Conservation (phyloP, 805 yeast species). For the Kuraishia cidri region DNA sequence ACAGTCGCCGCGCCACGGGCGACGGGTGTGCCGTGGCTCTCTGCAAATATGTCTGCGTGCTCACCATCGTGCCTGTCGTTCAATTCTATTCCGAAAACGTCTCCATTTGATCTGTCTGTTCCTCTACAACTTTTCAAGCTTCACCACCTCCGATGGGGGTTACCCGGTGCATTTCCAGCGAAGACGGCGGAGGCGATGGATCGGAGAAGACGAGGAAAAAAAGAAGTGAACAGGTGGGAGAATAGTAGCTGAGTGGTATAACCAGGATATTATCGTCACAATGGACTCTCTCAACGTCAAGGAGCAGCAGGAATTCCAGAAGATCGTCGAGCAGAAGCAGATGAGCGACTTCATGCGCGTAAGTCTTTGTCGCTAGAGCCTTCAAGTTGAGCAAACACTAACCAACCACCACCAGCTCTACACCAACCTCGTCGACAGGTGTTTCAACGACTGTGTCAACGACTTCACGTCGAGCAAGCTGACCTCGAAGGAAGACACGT, state of each 20-base stretch:
- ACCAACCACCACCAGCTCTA: constrained; percentile 33
- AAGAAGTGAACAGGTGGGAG: neutral
- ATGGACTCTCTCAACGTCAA: constrained; percentile 95
- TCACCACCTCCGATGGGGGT: too few relatives aligned
- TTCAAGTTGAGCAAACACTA: neutral
- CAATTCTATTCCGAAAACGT: too few relatives aligned
- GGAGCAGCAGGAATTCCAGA: constrained; percentile 96
- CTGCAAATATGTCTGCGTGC: constrained; percentile 37
- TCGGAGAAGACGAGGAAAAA: neutral
- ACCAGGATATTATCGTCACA: constrained; percentile 16
- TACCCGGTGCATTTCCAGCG: too few relatives aligned
- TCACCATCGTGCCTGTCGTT: neutral
- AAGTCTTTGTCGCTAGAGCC: constrained; percentile 13
- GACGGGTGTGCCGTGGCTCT: constrained; percentile 70
- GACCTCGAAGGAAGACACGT: constrained; percentile 75
- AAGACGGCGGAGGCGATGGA: neutral
- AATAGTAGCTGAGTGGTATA: neutral
- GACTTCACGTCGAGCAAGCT: constrained; percentile 92
- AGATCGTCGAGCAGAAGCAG: constrained; percentile 92
- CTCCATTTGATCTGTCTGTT: too few relatives aligned
- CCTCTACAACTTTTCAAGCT: too few relatives aligned
- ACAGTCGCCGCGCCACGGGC: constrained; percentile 69
- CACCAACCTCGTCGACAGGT: constrained; percentile 91
- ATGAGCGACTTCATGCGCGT: constrained; percentile 98
- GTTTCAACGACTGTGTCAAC: constrained; percentile 96